Base-by-base conservation (phyloP, 495 filamentous ascomycete species). In the Penicillium pulvis region DNA sequence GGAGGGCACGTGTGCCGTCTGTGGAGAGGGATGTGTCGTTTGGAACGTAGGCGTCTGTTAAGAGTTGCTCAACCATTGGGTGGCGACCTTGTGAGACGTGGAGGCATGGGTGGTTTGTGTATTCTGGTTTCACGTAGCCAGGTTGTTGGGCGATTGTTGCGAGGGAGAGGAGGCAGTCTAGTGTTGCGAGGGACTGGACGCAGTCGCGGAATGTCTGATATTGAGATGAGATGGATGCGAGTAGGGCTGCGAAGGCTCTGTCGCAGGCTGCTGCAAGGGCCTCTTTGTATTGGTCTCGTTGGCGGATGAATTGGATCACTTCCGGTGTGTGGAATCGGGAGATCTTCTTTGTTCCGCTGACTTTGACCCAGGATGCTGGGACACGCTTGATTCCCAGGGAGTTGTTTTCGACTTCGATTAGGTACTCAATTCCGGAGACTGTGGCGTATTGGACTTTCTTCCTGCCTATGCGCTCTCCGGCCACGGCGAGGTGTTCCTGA, bases 271-370 rank as follows among this genome's bases (percentile, higher is more conserved):
- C 91, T 3, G 91, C 92, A 11, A 99, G 83, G 0, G 90, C 85
- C 70, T 99, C 94, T 69, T 90, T 96, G 75, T 96, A 90, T 66
- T 98, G 94, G 70, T 99, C 94, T 26, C 94, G 83, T 75, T 98
- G 91, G 26, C 87, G 88, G 28, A 96, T 83, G 50, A 97, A 78
- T 47, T 83, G 81, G 31, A 92, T 81, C 20, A 98, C 92, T 59
- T 93, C 86, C 8, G 95, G 95, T 0, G 95, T 93, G 76, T 99
- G 95, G 74, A 96, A 99, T 51, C 94, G 87, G 3, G 90, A 93
- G 10, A 94, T 74, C 59, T 90, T 92, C 73, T 98, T 97, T 5
- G 95, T 99, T 54, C 92, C 93, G 58, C 85, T 93, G 62, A 97
- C 90, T 74, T 98, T 98, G 39, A 82, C 79, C 94, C 94, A 99